A percentile compares a stretch with the other conserved stretches of the same genome.
Conservation (phyloP, 345 rosid species). For the Punica granatum region DNA sequence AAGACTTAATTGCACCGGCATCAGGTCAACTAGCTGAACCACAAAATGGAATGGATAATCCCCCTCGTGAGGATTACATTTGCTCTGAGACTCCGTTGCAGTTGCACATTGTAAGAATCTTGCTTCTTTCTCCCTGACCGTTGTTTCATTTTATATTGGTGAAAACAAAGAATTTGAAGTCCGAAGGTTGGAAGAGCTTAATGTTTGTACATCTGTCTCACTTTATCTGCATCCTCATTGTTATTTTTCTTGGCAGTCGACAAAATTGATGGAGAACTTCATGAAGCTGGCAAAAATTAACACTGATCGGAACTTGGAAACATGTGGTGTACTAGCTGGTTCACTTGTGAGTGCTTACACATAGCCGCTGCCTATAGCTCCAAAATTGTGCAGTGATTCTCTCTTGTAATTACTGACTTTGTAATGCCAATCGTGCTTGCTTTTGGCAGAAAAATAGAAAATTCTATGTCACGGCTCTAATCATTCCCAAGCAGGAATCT, state of each 20-base stretch:
- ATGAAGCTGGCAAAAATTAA: slow-evolving; percentile 89
- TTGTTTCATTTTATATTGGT: no score
- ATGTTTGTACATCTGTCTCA: no score
- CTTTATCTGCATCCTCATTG: slow-evolving; percentile 2
- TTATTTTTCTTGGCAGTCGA: slow-evolving; percentile 52
- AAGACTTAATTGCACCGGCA: slow-evolving; percentile 52
- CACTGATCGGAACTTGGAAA: slow-evolving; percentile 82
- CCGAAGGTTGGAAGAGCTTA: no score
- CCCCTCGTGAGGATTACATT: slow-evolving; percentile 41
- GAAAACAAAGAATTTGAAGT: no score
- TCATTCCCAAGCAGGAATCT: slow-evolving; percentile 96
- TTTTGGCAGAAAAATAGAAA: slow-evolving; percentile 73
- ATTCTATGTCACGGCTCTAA: slow-evolving; percentile 78
- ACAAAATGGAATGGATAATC: slow-evolving; percentile 39
- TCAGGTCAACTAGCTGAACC: slow-evolving; percentile 41
- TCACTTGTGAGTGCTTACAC: slow-evolving; percentile 60
- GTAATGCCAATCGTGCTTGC: slow-evolving; percentile 13
- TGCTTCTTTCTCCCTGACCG: neutral
- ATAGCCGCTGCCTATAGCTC: slow-evolving; percentile 1
- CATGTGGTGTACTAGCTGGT: slow-evolving; percentile 97
- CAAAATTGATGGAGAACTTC: slow-evolving; percentile 84
- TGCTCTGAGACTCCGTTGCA: slow-evolving; percentile 69
- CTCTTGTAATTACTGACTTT: neutral
- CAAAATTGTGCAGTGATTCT: neutral
- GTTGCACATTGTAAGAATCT: slow-evolving; percentile 78